Percentiles rank a stretch among this genome's conserved stretches.
Evolutionary conservation across 805 yeast genomes (phyloP).

Genomic region (Jamesozyma hellenica): DNA sequence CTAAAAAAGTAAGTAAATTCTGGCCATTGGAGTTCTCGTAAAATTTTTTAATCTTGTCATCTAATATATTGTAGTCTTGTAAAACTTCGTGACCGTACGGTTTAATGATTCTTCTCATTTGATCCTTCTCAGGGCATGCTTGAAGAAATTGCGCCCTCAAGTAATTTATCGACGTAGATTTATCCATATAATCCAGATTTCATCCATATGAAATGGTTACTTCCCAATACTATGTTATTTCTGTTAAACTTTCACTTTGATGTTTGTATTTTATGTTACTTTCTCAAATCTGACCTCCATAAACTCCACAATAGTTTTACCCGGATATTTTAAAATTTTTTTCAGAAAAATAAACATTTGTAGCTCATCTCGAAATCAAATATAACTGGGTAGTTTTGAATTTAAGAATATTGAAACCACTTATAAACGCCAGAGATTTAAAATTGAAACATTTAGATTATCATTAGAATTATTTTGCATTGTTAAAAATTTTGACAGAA

Average conservation of each 20-base stretch:
- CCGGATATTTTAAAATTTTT: background rate
- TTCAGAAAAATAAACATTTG: background rate
- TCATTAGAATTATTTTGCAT: too few species aligned
- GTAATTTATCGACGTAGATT: conserved; percentile 17
- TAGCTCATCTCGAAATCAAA: conserved; percentile 6
- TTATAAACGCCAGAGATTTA: too few species aligned
- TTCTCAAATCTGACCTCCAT: background rate
- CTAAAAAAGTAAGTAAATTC: conserved; percentile 13
- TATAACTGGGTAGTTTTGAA: too few species aligned
- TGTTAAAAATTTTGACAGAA: conserved; percentile 6
- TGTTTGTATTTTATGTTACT: too few species aligned
- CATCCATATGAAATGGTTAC: too few species aligned
- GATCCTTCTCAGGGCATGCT: conserved; percentile 23
- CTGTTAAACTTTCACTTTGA: too few species aligned
- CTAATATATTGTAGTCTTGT: conserved; percentile 5
- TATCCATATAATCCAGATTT: conserved; percentile 16
- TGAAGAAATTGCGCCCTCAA: conserved; percentile 24
- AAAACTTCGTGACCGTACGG: conserved; percentile 13
- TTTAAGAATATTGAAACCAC: too few species aligned
- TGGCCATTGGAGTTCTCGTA: conserved; percentile 16
- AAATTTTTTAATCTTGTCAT: conserved; percentile 10
- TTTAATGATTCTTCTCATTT: conserved; percentile 22
- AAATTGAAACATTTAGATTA: too few species aligned
- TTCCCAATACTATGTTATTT: too few species aligned
- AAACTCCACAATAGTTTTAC: too few species aligned